These are phyloP conservation scores for Diaporthe citri DNA, from an alignment of 2,329 filamentous ascomycete genomes.

Conservation along the genomic window DNA sequence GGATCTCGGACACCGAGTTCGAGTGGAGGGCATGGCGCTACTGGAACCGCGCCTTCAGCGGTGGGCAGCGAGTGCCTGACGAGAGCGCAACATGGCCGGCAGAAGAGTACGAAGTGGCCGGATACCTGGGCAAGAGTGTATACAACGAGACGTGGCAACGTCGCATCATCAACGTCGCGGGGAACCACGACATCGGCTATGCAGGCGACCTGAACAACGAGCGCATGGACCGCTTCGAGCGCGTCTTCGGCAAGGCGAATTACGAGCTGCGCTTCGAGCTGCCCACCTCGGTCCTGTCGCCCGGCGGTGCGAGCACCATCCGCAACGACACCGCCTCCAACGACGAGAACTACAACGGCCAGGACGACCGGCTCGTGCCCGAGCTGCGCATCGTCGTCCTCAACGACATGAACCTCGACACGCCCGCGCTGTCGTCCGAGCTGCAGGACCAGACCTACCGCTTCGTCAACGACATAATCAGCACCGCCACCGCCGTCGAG, in stretches of 20 bases:
- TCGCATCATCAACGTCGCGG: slow-evolving; percentile 88
- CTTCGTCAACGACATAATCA: slow-evolving; percentile 80
- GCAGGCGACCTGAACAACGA: slow-evolving; percentile 87
- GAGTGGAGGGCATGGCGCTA: slow-evolving; percentile 77
- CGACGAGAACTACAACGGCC: slow-evolving; percentile 57
- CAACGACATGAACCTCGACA: slow-evolving; percentile 95
- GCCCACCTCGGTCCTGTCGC: slow-evolving; percentile 56
- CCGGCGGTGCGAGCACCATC: slow-evolving; percentile 55
- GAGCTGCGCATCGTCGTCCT: slow-evolving; percentile 86
- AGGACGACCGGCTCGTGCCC: slow-evolving; percentile 66
- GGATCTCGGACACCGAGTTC: slow-evolving; percentile 91
- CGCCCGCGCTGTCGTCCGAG: slow-evolving; percentile 74
- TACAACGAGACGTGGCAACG: slow-evolving; percentile 74
- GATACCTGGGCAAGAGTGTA: slow-evolving; percentile 59
- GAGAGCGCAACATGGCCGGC: slow-evolving; percentile 63
- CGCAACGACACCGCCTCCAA: slow-evolving; percentile 41
- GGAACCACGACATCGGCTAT: slow-evolving; percentile 98
- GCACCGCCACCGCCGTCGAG: slow-evolving; percentile 70
- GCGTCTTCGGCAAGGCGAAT: slow-evolving; percentile 86
- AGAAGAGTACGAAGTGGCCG: slow-evolving; percentile 63
- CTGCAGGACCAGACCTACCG: slow-evolving; percentile 83
- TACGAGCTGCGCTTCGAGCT: slow-evolving; percentile 86
- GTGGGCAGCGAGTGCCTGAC: slow-evolving; percentile 73
- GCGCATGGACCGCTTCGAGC: slow-evolving; percentile 84
- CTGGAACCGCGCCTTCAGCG: slow-evolving; percentile 85